A percentile compares a stretch with the other conserved stretches of the same genome.
Conservation (phyloP, 2,329 filamentous ascomycete species). For the Lecanicillium sp. region DNA sequence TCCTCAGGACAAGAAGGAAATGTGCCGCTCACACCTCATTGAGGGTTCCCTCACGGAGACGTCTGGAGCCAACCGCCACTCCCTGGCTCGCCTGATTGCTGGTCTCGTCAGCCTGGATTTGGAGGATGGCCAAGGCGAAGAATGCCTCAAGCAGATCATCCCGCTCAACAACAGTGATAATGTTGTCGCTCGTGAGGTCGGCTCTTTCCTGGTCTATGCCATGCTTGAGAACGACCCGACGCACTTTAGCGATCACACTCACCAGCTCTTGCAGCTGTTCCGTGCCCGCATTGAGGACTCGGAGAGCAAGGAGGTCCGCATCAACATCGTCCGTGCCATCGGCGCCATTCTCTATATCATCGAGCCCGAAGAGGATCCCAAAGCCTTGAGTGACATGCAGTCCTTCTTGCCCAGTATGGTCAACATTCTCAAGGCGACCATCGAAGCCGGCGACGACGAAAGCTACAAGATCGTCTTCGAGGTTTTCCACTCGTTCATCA, state of each 20-base stretch:
- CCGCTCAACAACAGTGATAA: slow-evolving; percentile 69
- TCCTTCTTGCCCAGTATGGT: slow-evolving; percentile 81
- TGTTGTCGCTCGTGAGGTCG: slow-evolving; percentile 77
- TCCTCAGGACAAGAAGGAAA: slow-evolving; percentile 64
- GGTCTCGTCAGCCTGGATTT: slow-evolving; percentile 81
- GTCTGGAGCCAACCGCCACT: slow-evolving; percentile 70
- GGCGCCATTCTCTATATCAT: slow-evolving; percentile 76
- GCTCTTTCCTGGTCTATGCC: slow-evolving; percentile 87
- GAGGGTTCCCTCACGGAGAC: slow-evolving; percentile 77
- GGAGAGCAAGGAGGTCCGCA: slow-evolving; percentile 82
- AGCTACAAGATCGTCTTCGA: slow-evolving; percentile 87
- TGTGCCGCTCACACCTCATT: slow-evolving; percentile 74
- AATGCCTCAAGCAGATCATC: slow-evolving; percentile 71
- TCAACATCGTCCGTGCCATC: slow-evolving; percentile 89
- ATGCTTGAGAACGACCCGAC: slow-evolving; percentile 83
- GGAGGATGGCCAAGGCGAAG: slow-evolving; percentile 63
- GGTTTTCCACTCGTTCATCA: slow-evolving; percentile 91
- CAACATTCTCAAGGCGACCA: slow-evolving; percentile 73
- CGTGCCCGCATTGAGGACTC: slow-evolving; percentile 80
- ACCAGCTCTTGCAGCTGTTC: slow-evolving; percentile 76
- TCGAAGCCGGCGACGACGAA: slow-evolving; percentile 76
- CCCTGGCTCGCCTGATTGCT: slow-evolving; percentile 79
- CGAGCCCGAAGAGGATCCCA: slow-evolving; percentile 75
- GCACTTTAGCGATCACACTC: slow-evolving; percentile 72
- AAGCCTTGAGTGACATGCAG: slow-evolving; percentile 68